Evolutionary conservation across 371 early-diverging fungal species (phyloP).

Genomic region (Choanephora cucurbitarum): DNA sequence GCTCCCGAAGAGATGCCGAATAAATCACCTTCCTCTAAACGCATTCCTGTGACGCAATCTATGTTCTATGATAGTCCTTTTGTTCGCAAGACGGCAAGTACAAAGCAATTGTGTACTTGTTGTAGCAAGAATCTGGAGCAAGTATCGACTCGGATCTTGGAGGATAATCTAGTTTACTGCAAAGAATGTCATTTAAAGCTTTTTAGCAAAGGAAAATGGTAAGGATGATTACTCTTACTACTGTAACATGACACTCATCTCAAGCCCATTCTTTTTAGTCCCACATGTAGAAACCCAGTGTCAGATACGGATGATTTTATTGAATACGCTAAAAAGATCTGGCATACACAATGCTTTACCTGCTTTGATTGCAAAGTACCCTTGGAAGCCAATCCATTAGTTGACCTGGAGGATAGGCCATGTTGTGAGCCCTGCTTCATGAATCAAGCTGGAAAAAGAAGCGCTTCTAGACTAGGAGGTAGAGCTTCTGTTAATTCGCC

Average conservation of each 20-base stretch:
- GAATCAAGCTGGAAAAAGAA: conserved; percentile 29
- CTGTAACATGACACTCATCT: conserved; percentile 8
- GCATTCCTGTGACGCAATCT: conserved; percentile 27
- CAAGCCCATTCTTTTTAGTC: conserved; percentile 37
- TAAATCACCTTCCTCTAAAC: conserved; percentile 26
- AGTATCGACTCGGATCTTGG: not conserved
- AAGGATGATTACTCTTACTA: no score
- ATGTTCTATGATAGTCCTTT: conserved; percentile 17
- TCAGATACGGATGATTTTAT: conserved; percentile 45
- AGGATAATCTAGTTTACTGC: conserved; percentile 29
- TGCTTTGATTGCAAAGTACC: conserved; percentile 40
- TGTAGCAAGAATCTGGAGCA: conserved; percentile 19
- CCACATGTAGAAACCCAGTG: conserved; percentile 45
- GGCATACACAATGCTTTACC: conserved; percentile 58
- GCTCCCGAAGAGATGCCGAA: conserved; percentile 24
- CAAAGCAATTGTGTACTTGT: conserved; percentile 14
- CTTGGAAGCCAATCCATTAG: conserved; percentile 52
- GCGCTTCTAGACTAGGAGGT: not conserved
- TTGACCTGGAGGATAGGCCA: conserved; percentile 59
- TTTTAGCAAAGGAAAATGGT: conserved; percentile 39
- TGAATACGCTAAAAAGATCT: conserved; percentile 43
- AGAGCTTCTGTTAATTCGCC: no score
- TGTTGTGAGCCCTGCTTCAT: conserved; percentile 70
- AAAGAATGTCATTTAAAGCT: conserved; percentile 35
- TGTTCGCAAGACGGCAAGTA: not conserved